Conservation (phyloP, 108 stramenopile species). For the Nitzschia sp. region DNA sequence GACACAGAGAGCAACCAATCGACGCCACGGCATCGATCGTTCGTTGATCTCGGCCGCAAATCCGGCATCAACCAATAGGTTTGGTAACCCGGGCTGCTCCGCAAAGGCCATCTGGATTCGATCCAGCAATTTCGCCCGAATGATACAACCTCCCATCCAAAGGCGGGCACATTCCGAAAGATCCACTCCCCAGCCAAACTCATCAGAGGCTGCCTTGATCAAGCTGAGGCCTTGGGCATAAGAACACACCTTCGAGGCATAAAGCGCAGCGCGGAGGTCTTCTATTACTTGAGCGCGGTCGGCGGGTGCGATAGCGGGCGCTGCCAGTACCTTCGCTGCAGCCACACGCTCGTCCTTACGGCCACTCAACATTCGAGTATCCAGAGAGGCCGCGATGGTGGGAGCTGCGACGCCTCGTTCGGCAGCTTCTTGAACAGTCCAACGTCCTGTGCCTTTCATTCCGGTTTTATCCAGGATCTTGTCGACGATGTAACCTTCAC, state of each 20-base stretch:
- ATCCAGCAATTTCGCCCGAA: slow-evolving; percentile 82
- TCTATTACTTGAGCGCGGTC: slow-evolving; percentile 81
- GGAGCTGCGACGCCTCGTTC: slow-evolving; percentile 92
- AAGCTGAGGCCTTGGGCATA: slow-evolving; percentile 92
- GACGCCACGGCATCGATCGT: slow-evolving; percentile 77
- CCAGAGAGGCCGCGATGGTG: slow-evolving; percentile 93
- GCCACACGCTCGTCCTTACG: slow-evolving; percentile 91
- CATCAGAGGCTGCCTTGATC: slow-evolving; percentile 80
- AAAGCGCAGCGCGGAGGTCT: slow-evolving; percentile 86
- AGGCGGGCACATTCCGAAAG: slow-evolving; percentile 83
- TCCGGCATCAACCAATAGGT: slow-evolving; percentile 81
- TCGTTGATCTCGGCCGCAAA: slow-evolving; percentile 67
- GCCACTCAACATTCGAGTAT: slow-evolving; percentile 84
- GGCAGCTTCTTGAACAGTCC: slow-evolving; percentile 97
- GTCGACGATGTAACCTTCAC: slow-evolving; percentile 78
- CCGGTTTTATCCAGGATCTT: slow-evolving; percentile 95
- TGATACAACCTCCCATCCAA: slow-evolving; percentile 96
- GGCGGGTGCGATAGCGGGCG: slow-evolving; percentile 61
- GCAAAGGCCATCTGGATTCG: slow-evolving; percentile 76
- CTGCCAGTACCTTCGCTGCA: slow-evolving; percentile 77
- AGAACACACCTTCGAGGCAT: slow-evolving; percentile 88
- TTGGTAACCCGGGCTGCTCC: slow-evolving; percentile 56
- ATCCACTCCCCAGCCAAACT: slow-evolving; percentile 82
- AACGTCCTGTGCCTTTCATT: slow-evolving; percentile 97
- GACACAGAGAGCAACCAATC: slow-evolving; percentile 81